Evolutionary conservation across 2,329 filamentous ascomycete genomes (phyloP).

Genomic region (Microsporum audouinii): DNA sequence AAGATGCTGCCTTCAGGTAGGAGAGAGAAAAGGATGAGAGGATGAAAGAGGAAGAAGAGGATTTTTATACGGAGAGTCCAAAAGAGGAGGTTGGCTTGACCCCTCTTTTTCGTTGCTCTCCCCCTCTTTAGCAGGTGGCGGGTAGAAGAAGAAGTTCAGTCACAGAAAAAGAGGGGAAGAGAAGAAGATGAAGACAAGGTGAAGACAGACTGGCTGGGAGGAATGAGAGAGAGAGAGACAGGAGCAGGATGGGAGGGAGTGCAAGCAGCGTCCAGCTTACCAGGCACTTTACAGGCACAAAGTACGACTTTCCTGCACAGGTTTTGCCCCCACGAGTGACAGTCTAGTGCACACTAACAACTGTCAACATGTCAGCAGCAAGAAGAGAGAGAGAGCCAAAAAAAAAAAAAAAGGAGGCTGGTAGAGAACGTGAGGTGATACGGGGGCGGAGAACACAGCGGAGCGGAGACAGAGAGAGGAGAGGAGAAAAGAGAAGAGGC

Average conservation of each 20-base stretch:
- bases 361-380: not conserved
- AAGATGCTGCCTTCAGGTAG: not conserved
- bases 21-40: not conserved
- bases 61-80: too few species aligned
- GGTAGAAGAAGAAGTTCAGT: too few species aligned
- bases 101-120: not conserved
- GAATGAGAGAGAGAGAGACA: not conserved
- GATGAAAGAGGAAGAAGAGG: not conserved
- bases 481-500: not conserved
- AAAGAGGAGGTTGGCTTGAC: not conserved
- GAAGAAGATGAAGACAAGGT: not conserved
- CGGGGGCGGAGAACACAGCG: not conserved
- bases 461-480: not conserved
- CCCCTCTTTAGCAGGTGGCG: too few species aligned
- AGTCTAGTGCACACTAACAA: not conserved
- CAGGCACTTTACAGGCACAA: not conserved
- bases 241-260: not conserved
- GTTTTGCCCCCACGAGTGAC: not conserved
- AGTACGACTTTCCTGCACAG: not conserved
- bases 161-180: not conserved
- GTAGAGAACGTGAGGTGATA: not conserved
- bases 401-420: not conserved
- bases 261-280: not conserved
- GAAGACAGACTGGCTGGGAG: not conserved
- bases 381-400: not conserved